Conservation (phyloP, 805 yeast species). For the Ogataea nitratoaversa region DNA sequence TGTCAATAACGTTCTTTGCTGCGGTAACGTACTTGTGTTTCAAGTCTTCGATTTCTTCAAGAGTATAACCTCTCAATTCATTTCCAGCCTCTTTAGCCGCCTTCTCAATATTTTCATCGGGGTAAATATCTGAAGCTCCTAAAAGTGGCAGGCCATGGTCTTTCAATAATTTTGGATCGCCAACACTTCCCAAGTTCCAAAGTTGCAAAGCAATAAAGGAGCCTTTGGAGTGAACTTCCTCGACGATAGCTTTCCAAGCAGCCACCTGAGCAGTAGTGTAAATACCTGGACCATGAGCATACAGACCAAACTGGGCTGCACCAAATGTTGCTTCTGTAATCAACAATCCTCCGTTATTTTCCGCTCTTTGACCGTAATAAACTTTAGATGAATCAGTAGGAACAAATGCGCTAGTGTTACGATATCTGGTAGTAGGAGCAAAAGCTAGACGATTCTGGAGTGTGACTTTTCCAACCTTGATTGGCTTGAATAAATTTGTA, state of each 20-base stretch:
- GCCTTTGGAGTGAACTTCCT: slow-evolving; percentile 44
- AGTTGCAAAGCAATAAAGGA: slow-evolving; percentile 44
- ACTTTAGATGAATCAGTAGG: slow-evolving; percentile 42
- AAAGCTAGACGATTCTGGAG: slow-evolving; percentile 38
- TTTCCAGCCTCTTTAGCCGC: slow-evolving; percentile 33
- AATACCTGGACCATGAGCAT: slow-evolving; percentile 44
- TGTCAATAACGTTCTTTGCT: slow-evolving; percentile 35
- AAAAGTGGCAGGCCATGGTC: slow-evolving; percentile 30
- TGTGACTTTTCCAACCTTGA: slow-evolving; percentile 34
- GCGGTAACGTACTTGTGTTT: slow-evolving; percentile 39
- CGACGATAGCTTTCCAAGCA: slow-evolving; percentile 44
- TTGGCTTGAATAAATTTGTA: slow-evolving; percentile 35
- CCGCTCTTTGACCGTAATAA: slow-evolving; percentile 53
- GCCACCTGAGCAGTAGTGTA: slow-evolving; percentile 40
- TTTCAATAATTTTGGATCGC: slow-evolving; percentile 31
- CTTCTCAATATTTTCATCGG: slow-evolving; percentile 33
- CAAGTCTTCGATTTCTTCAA: slow-evolving; percentile 37
- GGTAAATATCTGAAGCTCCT: slow-evolving; percentile 38
- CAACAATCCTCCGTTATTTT: slow-evolving; percentile 51
- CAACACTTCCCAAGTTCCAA: slow-evolving; percentile 42
- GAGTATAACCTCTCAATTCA: slow-evolving; percentile 44
- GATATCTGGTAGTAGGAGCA: slow-evolving; percentile 47
- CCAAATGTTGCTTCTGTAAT: slow-evolving; percentile 54
- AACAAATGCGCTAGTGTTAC: slow-evolving; percentile 30
- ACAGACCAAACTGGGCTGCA: slow-evolving; percentile 39